Conservation (phyloP, 192 early-diverging fungal genomes). For the Coemansia biformis region DNA sequence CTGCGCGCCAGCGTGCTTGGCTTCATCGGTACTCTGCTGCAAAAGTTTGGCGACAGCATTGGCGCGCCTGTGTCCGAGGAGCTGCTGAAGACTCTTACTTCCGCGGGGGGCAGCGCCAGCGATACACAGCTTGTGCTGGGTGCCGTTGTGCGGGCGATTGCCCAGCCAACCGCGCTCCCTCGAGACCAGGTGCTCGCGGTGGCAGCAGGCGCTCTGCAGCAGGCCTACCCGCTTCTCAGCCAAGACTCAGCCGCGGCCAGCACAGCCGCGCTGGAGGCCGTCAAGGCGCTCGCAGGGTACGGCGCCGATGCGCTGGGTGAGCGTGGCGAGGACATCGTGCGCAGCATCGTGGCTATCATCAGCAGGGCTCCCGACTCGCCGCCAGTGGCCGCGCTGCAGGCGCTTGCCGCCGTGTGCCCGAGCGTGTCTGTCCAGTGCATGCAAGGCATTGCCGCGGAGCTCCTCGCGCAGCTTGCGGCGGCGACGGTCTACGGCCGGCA, state of each 20-base stretch:
- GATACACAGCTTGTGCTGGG: slow-evolving; percentile 7
- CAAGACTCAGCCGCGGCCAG: slow-evolving; percentile 5
- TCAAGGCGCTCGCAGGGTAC: slow-evolving; percentile 26
- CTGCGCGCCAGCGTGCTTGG: slow-evolving; percentile 10
- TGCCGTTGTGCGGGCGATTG: slow-evolving; percentile 14
- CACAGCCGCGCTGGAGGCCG: slow-evolving; percentile 14
- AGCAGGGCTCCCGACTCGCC: slow-evolving; percentile 22
- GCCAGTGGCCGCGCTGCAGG: slow-evolving; percentile 23
- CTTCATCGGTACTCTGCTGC: slow-evolving; percentile 16
- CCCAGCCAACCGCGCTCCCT: slow-evolving; percentile 17
- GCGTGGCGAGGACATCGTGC: slow-evolving; percentile 5
- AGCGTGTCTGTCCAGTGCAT: slow-evolving; percentile 10
- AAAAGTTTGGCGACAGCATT: slow-evolving; percentile 26
- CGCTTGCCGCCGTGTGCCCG: slow-evolving; percentile 26
- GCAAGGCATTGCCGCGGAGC: background rate
- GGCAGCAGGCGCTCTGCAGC: slow-evolving; percentile 9
- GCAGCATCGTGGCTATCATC: slow-evolving; percentile 18
- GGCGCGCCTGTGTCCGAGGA: slow-evolving; percentile 2
- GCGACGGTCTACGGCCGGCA: slow-evolving; percentile 24
- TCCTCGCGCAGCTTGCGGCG: slow-evolving; percentile 19
- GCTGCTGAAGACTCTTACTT: slow-evolving; percentile 5
- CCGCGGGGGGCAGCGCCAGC: slow-evolving; percentile 8
- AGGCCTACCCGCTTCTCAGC: slow-evolving; percentile 9
- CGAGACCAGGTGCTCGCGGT: slow-evolving; percentile 5
- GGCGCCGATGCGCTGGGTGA: slow-evolving; percentile 6